Evolutionary conservation across 352 stramenopile species (phyloP).

Genomic region (Albugo candida): DNA sequence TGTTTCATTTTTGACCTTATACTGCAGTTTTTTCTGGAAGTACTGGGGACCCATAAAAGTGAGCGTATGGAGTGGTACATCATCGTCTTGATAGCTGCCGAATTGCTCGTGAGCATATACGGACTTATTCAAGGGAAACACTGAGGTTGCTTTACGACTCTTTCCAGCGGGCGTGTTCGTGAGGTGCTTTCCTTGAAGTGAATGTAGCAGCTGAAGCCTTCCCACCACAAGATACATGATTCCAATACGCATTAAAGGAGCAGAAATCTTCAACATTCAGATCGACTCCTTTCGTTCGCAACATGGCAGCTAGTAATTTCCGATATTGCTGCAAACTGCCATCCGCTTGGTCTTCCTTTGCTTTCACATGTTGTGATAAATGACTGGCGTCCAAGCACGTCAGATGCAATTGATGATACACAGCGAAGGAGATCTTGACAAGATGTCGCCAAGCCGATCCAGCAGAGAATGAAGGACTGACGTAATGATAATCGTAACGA

Average conservation of each 20-base stretch:
- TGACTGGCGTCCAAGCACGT: slow-evolving; percentile 41
- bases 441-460: slow-evolving; percentile 34
- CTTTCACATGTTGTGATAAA: slow-evolving; percentile 23
- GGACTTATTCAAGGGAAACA: slow-evolving; percentile 20
- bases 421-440: slow-evolving; percentile 41
- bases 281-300: slow-evolving; percentile 57
- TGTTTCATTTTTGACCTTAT: not conserved
- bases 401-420: slow-evolving; percentile 44
- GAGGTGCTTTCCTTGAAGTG: slow-evolving; percentile 63
- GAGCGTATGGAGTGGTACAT: slow-evolving; percentile 94
- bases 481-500: slow-evolving; percentile 56
- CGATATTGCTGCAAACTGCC: slow-evolving; percentile 30
- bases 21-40: slow-evolving; percentile 91
- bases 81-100: slow-evolving; percentile 91
- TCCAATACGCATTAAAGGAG: slow-evolving; percentile 72
- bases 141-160: slow-evolving; percentile 16
- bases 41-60: slow-evolving; percentile 90
- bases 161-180: slow-evolving; percentile 67
- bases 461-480: slow-evolving; percentile 50
- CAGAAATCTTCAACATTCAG: slow-evolving; percentile 46
- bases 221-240: slow-evolving; percentile 48
- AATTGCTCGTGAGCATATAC: slow-evolving; percentile 83
- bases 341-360: slow-evolving; percentile 15
- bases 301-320: slow-evolving; percentile 46
- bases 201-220: slow-evolving; percentile 46